phyloP scores from a whole-genome alignment of 352 stramenopile species.

The Aphanomyces euteiches region DNA sequence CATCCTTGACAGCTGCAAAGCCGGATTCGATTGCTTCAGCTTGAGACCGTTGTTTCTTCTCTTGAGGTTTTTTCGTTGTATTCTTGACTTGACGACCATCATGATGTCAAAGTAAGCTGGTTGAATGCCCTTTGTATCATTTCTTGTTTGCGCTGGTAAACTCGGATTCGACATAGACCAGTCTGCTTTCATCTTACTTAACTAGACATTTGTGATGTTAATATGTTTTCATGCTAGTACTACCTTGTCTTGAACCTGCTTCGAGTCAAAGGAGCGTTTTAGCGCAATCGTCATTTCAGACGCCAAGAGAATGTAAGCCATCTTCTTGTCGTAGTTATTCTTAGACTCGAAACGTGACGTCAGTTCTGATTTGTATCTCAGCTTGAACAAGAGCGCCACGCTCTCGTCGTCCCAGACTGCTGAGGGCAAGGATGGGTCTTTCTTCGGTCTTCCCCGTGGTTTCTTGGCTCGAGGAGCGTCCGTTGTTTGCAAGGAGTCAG shows the following conservation, averaged over 20 bases:
- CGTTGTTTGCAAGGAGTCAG: no score
- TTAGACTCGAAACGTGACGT: neutral
- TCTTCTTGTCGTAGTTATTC: neutral
- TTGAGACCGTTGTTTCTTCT: neutral
- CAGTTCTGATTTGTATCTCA: neutral
- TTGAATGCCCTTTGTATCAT: neutral
- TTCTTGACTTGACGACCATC: neutral
- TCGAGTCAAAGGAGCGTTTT: neutral
- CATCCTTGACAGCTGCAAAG: constrained; percentile 15
- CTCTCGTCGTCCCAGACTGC: no score
- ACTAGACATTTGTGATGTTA: neutral
- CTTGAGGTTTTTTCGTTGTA: neutral
- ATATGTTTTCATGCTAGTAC: neutral
- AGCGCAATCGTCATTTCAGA: neutral
- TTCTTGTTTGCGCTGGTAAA: neutral
- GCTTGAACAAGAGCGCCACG: no score
- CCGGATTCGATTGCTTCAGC: constrained; percentile 1
- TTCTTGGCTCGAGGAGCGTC: no score
- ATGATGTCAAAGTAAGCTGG: neutral
- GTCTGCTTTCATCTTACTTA: neutral
- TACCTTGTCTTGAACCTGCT: constrained; percentile 5
- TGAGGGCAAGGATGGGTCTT: no score
- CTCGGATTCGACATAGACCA: constrained; percentile 2
- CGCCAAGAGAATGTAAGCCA: neutral
- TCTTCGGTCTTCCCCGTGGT: no score